Percentiles rank a stretch among this genome's conserved stretches.
phyloP scores from a whole-genome alignment of 208 protist genomes.

The Strigomonas galati region DNA sequence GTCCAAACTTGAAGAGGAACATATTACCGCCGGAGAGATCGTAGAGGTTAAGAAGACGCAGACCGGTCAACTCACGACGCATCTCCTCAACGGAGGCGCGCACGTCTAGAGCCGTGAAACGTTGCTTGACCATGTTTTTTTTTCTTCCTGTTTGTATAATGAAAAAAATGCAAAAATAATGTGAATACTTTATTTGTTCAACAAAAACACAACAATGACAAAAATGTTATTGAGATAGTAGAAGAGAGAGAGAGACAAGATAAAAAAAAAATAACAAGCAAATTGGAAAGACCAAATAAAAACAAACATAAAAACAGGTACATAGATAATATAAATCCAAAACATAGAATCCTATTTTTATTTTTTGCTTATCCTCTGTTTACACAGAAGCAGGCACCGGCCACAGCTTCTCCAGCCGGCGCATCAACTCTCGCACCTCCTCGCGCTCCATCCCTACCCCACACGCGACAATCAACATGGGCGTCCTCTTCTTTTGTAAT shows the following conservation, averaged over 20 bases:
- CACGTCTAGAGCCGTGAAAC: slow-evolving; percentile 93
- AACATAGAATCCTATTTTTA: no score
- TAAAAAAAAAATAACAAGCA: slow-evolving; percentile 14
- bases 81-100: slow-evolving; percentile 88
- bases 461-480: slow-evolving; percentile 70
- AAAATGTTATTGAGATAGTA: neutral
- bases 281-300: neutral
- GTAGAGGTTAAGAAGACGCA: slow-evolving; percentile 95
- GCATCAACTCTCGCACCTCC: slow-evolving; percentile 41
- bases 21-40: slow-evolving; percentile 85
- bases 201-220: neutral
- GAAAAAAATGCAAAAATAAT: neutral
- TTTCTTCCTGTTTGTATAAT: neutral
- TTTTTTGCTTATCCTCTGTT: slow-evolving; percentile 3
- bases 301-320: neutral
- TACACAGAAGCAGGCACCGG: slow-evolving; percentile 14
- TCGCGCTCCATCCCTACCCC: slow-evolving; percentile 50
- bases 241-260: neutral
- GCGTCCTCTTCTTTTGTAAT: slow-evolving; percentile 10
- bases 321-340: no score
- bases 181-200: no score
- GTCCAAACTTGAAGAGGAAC: slow-evolving; percentile 94
- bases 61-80: slow-evolving; percentile 65
- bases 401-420: slow-evolving; percentile 43
- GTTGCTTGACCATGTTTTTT: slow-evolving; percentile 79